A percentile compares a stretch with the other conserved stretches of the same genome.
phyloP scores from a whole-genome alignment of 2,329 filamentous ascomycete genomes.

The Pseudohalonectria lignicola region DNA sequence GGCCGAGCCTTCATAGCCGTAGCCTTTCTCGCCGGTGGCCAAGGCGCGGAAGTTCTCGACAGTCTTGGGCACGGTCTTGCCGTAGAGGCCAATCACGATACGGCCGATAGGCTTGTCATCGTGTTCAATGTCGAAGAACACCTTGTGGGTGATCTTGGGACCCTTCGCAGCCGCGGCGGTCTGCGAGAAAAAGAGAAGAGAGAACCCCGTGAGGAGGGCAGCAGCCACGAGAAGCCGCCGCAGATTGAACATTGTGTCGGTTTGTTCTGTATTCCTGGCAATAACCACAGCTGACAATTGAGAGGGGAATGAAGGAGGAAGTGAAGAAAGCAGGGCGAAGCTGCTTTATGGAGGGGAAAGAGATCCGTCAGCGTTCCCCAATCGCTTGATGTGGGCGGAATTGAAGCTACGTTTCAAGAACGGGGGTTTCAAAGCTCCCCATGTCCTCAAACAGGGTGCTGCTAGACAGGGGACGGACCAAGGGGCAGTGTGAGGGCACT shows the following conservation, averaged over 20 bases:
- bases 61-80: slow-evolving; percentile 75
- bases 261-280: neutral
- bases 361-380: neutral
- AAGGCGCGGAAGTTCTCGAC: slow-evolving; percentile 67
- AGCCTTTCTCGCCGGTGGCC: slow-evolving; percentile 78
- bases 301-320: neutral
- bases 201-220: slow-evolving; percentile 65
- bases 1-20: slow-evolving; percentile 67
- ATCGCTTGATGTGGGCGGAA: neutral
- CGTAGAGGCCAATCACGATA: slow-evolving; percentile 74
- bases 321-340: too few species aligned
- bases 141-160: slow-evolving; percentile 92
- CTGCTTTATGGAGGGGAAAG: neutral
- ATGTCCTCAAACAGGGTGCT: too few species aligned
- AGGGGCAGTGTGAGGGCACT: too few species aligned
- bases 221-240: slow-evolving; percentile 61
- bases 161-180: slow-evolving; percentile 68
- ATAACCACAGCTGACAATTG: too few species aligned
- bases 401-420: slow-evolving; percentile 5
- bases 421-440: too few species aligned
- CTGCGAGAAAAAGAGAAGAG: slow-evolving; percentile 66
- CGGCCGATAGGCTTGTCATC: slow-evolving; percentile 65
- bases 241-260: slow-evolving; percentile 55
- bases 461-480: too few species aligned
- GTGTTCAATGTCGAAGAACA: slow-evolving; percentile 76